Evolutionary conservation across 805 yeast genomes (phyloP), one percentile per base, ranked within the genome.

Genomic region (Jamesozyma lodderae): DNA sequence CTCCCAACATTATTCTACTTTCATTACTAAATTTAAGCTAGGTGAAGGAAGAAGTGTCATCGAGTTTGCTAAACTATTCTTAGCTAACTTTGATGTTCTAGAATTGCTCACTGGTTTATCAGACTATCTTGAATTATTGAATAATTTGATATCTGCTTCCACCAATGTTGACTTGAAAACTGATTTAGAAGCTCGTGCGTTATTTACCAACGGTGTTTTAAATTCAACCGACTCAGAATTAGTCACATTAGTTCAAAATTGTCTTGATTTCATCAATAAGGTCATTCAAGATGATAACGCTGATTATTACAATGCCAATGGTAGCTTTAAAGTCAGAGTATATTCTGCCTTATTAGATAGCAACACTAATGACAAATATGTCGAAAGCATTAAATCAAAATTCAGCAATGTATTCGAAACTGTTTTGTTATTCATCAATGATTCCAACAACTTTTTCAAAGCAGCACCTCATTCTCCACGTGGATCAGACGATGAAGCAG

Each of bases 1-100:
- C 52, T 90, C 94, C 37, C 84, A 77, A 54, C 94, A 86, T 55
- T 83, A 75, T 52, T 73, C 79, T 7, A 66, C 67, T 22, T 66
- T 76, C 14, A 60, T 70, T 33, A 52, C 63, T 14, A 77, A 72
- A 47, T 75, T 75, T 52, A 81, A 77, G 54, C 57, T 67, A 35
- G 72, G 75, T 28, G 96, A 86, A 39, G 74, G 85, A 29, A 72
- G 73, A 44, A 67, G 80, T 1, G 60, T 83, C 28, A 64, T 79
- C 40, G 95, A 84, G 47, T 90, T 90, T 57, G 68, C 81, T 1
- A 67, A 77, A 13, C 66, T 84, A 0, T 81, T 87, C 55, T 55
- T 85, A 59, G 75, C 77, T 43, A 72, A 73, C 22, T 87, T 90
- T 57, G 52, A 70, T 24, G 77, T 87, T 4, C 57, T 64, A 26